Percentiles rank a stretch among this genome's conserved stretches.
Conservation (phyloP, 2,329 filamentous ascomycete species). For the Periconia macrospinosa region DNA sequence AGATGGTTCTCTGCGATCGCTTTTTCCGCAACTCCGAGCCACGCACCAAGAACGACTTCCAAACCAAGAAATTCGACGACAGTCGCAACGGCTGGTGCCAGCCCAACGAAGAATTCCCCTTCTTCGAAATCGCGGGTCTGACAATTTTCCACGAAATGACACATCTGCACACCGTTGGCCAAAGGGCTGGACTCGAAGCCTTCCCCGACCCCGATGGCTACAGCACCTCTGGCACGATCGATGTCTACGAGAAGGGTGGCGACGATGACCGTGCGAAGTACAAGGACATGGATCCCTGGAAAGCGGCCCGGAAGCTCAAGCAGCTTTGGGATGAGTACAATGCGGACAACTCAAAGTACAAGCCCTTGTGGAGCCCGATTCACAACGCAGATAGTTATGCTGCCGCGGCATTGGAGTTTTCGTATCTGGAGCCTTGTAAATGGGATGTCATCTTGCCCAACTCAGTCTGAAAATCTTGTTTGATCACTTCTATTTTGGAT, state of each 20-base stretch:
- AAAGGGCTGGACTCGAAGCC: slow-evolving; percentile 7
- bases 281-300: slow-evolving; percentile 7
- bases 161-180: slow-evolving; percentile 6
- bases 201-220: slow-evolving; percentile 5
- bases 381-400: slow-evolving; percentile 9
- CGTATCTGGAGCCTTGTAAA: slow-evolving; percentile 4
- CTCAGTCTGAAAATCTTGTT: slow-evolving; percentile 4
- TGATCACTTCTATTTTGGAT: slow-evolving; percentile 4
- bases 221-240: slow-evolving; percentile 3
- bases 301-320: slow-evolving; percentile 9
- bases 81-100: slow-evolving; percentile 6
- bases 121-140: slow-evolving; percentile 7
- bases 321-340: slow-evolving; percentile 7
- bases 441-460: slow-evolving; percentile 8
- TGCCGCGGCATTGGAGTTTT: slow-evolving; percentile 3
- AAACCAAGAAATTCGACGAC: slow-evolving; percentile 7
- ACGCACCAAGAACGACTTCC: slow-evolving; percentile 6
- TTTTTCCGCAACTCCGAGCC: slow-evolving; percentile 5
- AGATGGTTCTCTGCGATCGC: slow-evolving; percentile 7
- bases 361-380: slow-evolving; percentile 4
- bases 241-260: slow-evolving; percentile 8
- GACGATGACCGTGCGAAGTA: slow-evolving; percentile 6
- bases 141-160: slow-evolving; percentile 9
- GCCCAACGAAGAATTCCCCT: slow-evolving; percentile 6
- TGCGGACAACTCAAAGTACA: slow-evolving; percentile 9